Evolutionary conservation across 2,329 filamentous ascomycete genomes (phyloP).

Genomic region (Juglanconis oblonga): DNA sequence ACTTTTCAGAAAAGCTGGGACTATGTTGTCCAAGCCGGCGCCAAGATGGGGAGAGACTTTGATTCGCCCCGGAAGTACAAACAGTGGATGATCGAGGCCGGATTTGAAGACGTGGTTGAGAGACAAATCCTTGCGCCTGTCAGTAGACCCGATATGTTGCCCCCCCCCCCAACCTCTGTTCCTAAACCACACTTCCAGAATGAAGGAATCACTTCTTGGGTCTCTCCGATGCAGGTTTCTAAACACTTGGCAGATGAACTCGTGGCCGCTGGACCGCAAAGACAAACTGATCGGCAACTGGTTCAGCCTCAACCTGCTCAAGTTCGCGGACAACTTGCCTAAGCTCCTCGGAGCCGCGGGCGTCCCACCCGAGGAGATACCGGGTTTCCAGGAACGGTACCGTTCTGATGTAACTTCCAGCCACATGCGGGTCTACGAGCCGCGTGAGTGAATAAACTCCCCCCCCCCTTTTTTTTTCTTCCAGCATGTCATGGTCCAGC

Average conservation of each 20-base stretch:
- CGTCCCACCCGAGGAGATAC: no score
- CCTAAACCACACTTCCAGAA: no score
- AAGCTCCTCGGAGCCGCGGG: not conserved
- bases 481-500: no score
- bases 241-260: not conserved
- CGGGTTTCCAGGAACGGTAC: no score
- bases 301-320: not conserved
- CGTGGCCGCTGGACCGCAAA: not conserved
- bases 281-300: not conserved
- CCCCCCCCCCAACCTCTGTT: no score
- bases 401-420: no score
- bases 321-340: not conserved
- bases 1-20: not conserved
- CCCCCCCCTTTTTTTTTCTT: no score
- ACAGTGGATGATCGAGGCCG: not conserved
- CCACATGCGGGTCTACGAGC: no score
- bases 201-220: no score
- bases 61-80: slow-evolving; percentile 6
- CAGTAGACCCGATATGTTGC: no score
- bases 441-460: no score
- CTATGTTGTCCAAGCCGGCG: not conserved
- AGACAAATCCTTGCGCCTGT: not conserved
- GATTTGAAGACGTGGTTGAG: slow-evolving; percentile 20
- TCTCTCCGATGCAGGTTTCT: no score
- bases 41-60: not conserved